Base-by-base conservation (phyloP, 176 grass and related monocot species). In the Zea luxurians region DNA sequence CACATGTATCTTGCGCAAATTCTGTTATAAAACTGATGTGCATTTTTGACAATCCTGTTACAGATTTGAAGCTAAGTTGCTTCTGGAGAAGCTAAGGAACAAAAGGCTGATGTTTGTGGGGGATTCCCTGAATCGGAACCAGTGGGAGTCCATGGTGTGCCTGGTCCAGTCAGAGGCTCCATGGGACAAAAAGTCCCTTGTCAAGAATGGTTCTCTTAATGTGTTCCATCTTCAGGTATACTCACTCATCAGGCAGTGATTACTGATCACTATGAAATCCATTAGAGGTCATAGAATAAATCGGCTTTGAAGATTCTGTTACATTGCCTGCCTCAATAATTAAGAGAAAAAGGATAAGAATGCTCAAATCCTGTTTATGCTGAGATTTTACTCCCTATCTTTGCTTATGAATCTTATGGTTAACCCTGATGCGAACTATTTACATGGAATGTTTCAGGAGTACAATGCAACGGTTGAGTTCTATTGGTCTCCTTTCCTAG, bases 141-240 rank as follows among this genome's bases (percentile, higher is more conserved):
- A 93, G 79, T 93, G 91, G 91, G 91, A 93, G 38, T 93, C 91
- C 74, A 93, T 93, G 91, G 82, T 93, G 11, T 93, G 91, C 82
- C 80, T 93, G 46, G 87, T 93, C 15, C 91, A 93, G 61, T 76
- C 84, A 10, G 87, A 73, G 74, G 79, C 79, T 73, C 84, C 87
- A 13, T 68, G 65, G 85, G 78, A 86, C 1, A 85, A 88, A 77
- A 93, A 93, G 65, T 70, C 85, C 1, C 91, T 93, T 70, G 74
- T 90, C n/a, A 93, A 93, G 70, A 93, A 93, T 54, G 78, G 71
- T 37, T 93, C 91, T 44, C 70, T 90, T 48, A 93, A 90, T 58
- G 85, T 87, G 13, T 93, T 93, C 85, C 81, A 6, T 64, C 84
- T 89, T 44, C n/a, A 83, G 82, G 91, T 93, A 81, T 47, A 48